Base-by-base conservation (phyloP, 306 rosid species). In the Dalbergia oliveri region DNA sequence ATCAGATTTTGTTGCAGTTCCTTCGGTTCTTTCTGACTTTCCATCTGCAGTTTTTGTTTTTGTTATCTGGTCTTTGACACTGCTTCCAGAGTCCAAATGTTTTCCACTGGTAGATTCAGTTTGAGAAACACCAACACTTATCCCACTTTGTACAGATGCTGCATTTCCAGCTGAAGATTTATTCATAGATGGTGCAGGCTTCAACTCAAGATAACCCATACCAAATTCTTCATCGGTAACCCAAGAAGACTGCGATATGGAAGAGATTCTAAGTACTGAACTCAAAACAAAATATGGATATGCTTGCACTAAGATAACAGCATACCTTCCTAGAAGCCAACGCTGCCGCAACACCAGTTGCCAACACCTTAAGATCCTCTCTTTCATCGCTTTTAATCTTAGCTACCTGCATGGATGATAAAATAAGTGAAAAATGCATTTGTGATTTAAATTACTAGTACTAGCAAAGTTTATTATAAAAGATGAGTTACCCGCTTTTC, bases 361-460 rank as follows among this genome's bases (percentile, higher is more conserved):
- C 99, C 86, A 95, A 87, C 82, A 95, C 99, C 89, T 95, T 95
- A 63, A 95, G 94, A 89, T 95, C 99, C 84, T 95, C 99, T 84
- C 98, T 95, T 73, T 91, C 99, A 69, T 95, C 99, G 79, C 88
- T 89, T 86, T 95, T 95, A 82, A 95, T 95, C 94, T 95, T 95
- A 77, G 92, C 90, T 15, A 95, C 98, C 99, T 95, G 80, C 83
- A 87, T 13, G 73, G 41, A 77, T 54, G 37, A 58, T 33, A 51
- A 14, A 71, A 71, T 51, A 19, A 57, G 43, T 14, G 16, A 43
- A 73, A 63, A 70, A 54, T 39, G 67, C 54, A 56, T 37, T 21
- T 49, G 10, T 23, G 45, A 49, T 69, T 16, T 19, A 35, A 66
- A 73, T 39, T 37, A 69, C 60, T n/a, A 87, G 66, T 49, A 74